Base-by-base conservation (phyloP, 805 yeast genomes). In the Starmera dryadoides region DNA sequence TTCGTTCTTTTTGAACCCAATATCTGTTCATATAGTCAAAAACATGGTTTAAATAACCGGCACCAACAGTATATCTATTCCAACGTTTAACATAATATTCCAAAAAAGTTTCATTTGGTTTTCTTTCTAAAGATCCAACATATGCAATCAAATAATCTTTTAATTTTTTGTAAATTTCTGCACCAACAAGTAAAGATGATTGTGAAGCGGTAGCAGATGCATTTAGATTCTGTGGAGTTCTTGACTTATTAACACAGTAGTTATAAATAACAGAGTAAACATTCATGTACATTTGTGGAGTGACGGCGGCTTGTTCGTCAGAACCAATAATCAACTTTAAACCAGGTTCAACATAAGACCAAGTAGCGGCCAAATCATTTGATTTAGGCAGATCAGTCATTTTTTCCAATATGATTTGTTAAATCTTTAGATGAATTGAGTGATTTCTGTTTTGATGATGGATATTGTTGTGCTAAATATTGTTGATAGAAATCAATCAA, bases 1-100 rank as follows among this genome's bases (percentile, higher is more conserved):
- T 83, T 55, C 98, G 75, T 62, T 91, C 98, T 55, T 94, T 89
- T 50, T 84, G 85, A 33, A 94, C 96, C 98, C 98, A 93, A 63
- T 91, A 93, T 45, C 98, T 75, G 62, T 93, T 93, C 75, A 93
- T 79, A 62, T 93, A 93, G 59, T 91, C 96, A 54, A 93, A 86
- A 6, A 94, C 89, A 58, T 94, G 93, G 59, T 87, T 88, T 58
- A 93, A 64, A 60, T 86, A 85, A 14, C 88, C 84, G 2, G 98
- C 95, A 21, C 98, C 98, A 38, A 86, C 79, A 18, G 94, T 78
- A 58, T 75, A 93, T 43, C 98, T 75, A 46, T 79, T 79, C 96
- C 98, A 94, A 47, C 82, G 77, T 54, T 79, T 71, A 34, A 86
- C 95, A 53, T 93, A 93, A 55, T 85, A 86, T 44, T 80, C 83